Evolutionary conservation across 345 rosid species (phyloP).

Genomic region (Populus euphratica): DNA sequence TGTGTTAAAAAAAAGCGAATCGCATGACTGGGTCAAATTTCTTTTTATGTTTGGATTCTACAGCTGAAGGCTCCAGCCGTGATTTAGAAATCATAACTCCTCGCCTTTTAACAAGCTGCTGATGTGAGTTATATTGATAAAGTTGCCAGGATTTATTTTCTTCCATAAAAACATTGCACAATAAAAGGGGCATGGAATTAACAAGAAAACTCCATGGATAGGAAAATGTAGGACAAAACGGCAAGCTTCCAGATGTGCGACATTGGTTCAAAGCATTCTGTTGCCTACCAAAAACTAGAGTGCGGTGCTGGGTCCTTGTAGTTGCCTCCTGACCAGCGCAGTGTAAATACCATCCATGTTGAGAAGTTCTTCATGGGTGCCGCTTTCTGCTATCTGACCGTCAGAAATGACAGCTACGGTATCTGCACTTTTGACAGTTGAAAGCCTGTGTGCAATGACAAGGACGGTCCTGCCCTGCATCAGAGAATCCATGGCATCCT

Average conservation of each 20-base stretch:
- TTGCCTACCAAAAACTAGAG: neutral
- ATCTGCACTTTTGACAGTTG: slow-evolving; percentile 83
- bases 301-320: slow-evolving; percentile 34
- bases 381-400: slow-evolving; percentile 58
- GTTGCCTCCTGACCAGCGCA: slow-evolving; percentile 70
- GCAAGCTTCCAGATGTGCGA: neutral
- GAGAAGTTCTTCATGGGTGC: slow-evolving; percentile 43
- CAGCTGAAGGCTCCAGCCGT: too few species aligned
- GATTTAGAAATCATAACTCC: too few species aligned
- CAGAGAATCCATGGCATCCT: slow-evolving; percentile 97
- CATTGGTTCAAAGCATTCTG: neutral
- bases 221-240: neutral
- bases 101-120: too few species aligned
- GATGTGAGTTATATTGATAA: too few species aligned
- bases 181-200: neutral
- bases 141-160: too few species aligned
- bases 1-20: too few species aligned
- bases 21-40: neutral
- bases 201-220: neutral
- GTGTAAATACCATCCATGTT: slow-evolving; percentile 51
- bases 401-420: slow-evolving; percentile 82
- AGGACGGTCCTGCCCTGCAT: slow-evolving; percentile 93
- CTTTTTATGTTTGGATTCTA: too few species aligned
- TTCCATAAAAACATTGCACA: neutral
- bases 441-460: slow-evolving; percentile 90